Base-by-base conservation (phyloP, 345 rosid species). In the Eucalyptus guilfoylei region DNA sequence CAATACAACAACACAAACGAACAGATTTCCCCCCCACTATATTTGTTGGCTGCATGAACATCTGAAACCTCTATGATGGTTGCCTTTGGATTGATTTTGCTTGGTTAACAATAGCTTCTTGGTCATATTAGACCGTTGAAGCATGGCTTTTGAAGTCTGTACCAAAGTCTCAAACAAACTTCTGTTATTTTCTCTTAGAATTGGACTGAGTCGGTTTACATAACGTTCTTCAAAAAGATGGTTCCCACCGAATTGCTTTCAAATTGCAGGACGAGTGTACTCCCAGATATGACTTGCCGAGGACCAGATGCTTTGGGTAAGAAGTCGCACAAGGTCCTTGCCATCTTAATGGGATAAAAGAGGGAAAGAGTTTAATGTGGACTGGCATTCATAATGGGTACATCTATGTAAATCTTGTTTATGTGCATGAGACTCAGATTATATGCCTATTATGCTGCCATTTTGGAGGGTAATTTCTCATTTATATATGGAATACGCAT, bases 271-370 rank as follows among this genome's bases (percentile, higher is more conserved):
- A 24, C 47, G 69, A 86, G 87, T 76, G 83, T 86, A 52, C 76
- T 91, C 88, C 88, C 92, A 85, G 62, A 90, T 83, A 90, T 88
- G 91, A 89, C 89, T 87, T 90, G 91, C 89, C 40, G 90, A 87
- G 91, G 92, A 92, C 42, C 87, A 89, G 92, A 90, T 92, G 89
- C 47, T 76, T 50, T 42, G 62, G 83, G 83, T 76, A 40, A 76
- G 83, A 76, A 76, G 83, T 76, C 8, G 14, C 8, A 23, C 83
- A 24, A 37, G 83, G 47, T 76, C 45, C 83, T 76, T 21, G 83
- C 45, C 28, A 37, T 37, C 88, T 50, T 49, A 2, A 55, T 50
- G 62, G 64, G 60, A 50, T 26, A 50, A 86, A 26, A 55, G 44
- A 86, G 40, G 26, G 58, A 49, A 37, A 50, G 60, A 72, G 81